These are phyloP conservation scores for Tuber borchii DNA, from an alignment of 495 filamentous ascomycete genomes.

Conservation along the genomic window DNA sequence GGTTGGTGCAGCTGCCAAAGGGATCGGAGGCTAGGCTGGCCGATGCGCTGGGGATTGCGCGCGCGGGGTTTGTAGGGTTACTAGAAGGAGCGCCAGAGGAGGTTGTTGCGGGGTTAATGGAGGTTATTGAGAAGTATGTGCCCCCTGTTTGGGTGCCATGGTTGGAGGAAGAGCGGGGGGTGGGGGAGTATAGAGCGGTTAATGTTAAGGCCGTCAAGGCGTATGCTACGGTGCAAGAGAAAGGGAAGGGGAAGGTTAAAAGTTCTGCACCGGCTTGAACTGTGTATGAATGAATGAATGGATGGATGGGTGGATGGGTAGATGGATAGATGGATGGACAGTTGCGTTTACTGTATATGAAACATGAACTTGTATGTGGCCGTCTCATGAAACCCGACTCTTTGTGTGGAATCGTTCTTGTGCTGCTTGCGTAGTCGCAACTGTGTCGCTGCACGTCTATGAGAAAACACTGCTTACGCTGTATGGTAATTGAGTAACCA, in stretches of 20 bases:
- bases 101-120: slow-evolving; percentile 35
- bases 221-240: neutral
- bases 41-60: slow-evolving; percentile 43
- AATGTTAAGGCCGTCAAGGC: neutral
- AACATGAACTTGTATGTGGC: neutral
- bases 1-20: slow-evolving; percentile 44
- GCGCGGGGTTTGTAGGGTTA: slow-evolving; percentile 47
- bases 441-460: neutral
- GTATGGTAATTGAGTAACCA: neutral
- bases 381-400: neutral
- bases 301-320: neutral
- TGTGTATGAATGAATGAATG: neutral
- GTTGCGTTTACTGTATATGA: neutral
- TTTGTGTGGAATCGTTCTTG: neutral
- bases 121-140: slow-evolving; percentile 43
- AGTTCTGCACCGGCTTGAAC: neutral
- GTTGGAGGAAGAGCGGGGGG: neutral
- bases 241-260: neutral
- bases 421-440: neutral
- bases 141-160: slow-evolving; percentile 36
- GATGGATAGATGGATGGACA: neutral
- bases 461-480: neutral
- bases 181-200: neutral
- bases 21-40: slow-evolving; percentile 43
- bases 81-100: slow-evolving; percentile 43